These are phyloP conservation scores for Paraurostyla sp. DNA, from an alignment of 73 alveolate species.

Conservation along the genomic window DNA sequence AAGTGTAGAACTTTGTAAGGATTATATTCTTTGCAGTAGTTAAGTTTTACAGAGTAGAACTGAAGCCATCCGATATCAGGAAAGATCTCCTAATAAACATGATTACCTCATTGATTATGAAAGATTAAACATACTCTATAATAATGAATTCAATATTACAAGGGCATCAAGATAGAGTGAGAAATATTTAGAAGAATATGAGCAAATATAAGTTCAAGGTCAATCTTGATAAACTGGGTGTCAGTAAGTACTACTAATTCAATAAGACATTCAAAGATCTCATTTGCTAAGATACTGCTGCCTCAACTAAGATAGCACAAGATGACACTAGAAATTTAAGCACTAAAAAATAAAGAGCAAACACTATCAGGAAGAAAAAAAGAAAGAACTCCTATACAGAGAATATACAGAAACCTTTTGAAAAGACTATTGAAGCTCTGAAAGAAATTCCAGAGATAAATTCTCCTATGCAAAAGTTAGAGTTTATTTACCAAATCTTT, in stretches of 20 bases:
- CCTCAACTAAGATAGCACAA: not conserved
- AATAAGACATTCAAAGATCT: not conserved
- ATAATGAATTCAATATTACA: conserved; percentile 32
- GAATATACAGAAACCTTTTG: conserved; percentile 33
- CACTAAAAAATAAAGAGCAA: not conserved
- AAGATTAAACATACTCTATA: conserved; percentile 35
- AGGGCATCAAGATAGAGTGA: conserved; percentile 22
- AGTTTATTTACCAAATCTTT: conserved; percentile 50
- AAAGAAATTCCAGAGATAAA: conserved; percentile 53
- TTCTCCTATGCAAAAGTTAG: conserved; percentile 55
- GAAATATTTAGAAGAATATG: conserved; percentile 7
- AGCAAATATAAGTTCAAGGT: conserved; percentile 30
- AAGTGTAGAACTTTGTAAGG: conserved; percentile 39
- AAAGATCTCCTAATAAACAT: conserved; percentile 42
- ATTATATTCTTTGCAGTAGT: conserved; percentile 40
- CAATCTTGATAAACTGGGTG: conserved; percentile 49
- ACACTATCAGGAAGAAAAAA: not conserved
- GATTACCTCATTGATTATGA: conserved; percentile 42
- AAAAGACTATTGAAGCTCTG: conserved; percentile 44
- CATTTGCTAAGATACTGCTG: not conserved
- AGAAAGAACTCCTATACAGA: not conserved
- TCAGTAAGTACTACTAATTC: conserved; percentile 36
- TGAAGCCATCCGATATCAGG: conserved; percentile 13
- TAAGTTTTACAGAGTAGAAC: conserved; percentile 3
- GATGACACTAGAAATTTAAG: not conserved